A percentile compares a stretch with the other conserved stretches of the same genome.
Evolutionary conservation across 148 eudicot species (phyloP).

Genomic region (Vaccinium vitisidaea): DNA sequence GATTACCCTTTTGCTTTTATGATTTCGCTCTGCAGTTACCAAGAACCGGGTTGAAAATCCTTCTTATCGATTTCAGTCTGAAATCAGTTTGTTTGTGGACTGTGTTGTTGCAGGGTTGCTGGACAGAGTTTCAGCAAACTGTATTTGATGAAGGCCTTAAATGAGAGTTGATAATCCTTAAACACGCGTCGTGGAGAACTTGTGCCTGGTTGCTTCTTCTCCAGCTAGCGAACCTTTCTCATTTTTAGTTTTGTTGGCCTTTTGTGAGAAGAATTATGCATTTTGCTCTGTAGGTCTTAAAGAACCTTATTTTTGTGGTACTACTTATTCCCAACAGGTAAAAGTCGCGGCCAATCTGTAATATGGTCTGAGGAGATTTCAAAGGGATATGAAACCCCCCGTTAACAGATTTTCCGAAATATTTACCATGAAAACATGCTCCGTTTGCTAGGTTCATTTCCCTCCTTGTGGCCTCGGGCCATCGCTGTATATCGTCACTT

Average conservation of each 20-base stretch:
- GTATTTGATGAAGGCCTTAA: constrained; percentile 83
- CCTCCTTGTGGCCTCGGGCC: not conserved
- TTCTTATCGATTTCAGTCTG: not conserved
- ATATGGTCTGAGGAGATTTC: not conserved
- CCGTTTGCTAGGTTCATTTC: not conserved
- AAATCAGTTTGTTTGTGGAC: not conserved
- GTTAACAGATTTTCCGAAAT: not conserved
- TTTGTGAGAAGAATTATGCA: not conserved
- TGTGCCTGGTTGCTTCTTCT: not conserved
- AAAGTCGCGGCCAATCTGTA: not conserved
- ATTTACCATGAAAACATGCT: not conserved
- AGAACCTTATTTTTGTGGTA: not conserved
- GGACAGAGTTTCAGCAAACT: constrained; percentile 86
- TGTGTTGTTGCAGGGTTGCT: constrained; percentile 68
- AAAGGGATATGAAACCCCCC: not conserved
- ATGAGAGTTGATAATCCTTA: constrained; percentile 45
- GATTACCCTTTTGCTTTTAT: not conserved
- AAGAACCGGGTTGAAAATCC: not conserved
- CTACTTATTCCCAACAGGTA: not conserved
- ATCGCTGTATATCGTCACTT: not conserved
- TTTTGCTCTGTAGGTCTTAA: not conserved
- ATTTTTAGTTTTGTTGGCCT: not conserved
- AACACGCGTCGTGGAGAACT: not conserved
- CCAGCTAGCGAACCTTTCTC: not conserved
- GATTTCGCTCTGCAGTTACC: not conserved